Evolutionary conservation across 2,329 filamentous ascomycete genomes (phyloP).

Genomic region (Venturia oleaginea): DNA sequence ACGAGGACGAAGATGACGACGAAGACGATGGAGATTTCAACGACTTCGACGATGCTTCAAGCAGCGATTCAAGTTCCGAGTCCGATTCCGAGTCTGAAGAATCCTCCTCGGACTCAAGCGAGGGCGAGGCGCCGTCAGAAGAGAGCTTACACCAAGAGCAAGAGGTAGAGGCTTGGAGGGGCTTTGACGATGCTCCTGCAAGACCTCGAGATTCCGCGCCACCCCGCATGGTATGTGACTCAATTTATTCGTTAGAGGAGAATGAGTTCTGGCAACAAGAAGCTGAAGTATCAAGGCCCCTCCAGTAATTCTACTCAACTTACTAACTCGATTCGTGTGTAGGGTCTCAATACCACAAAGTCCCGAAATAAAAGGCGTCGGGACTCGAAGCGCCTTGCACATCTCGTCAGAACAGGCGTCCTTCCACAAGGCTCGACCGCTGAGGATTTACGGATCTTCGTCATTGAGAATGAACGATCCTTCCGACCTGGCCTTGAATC

Average conservation of each 20-base stretch:
- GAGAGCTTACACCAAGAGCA: not conserved
- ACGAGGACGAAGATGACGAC: slow-evolving; percentile 8
- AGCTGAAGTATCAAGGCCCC: slow-evolving; percentile 26
- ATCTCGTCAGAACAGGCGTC: slow-evolving; percentile 45
- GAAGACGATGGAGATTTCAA: slow-evolving; percentile 5
- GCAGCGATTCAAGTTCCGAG: not conserved
- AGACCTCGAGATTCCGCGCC: not conserved
- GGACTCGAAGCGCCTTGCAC: slow-evolving; percentile 39
- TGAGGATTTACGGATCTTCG: slow-evolving; percentile 31
- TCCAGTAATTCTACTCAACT: not conserved
- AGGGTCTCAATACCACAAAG: slow-evolving; percentile 43
- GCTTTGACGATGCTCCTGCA: not conserved
- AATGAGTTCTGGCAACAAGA: not conserved
- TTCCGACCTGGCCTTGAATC: not conserved
- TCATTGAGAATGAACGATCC: not conserved
- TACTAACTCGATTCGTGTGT: slow-evolving; percentile 16
- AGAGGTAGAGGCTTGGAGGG: not conserved
- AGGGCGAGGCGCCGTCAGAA: not conserved
- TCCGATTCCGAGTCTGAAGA: slow-evolving; percentile 6
- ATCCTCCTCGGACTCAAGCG: slow-evolving; percentile 7
- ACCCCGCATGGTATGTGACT: not conserved
- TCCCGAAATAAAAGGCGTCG: slow-evolving; percentile 47
- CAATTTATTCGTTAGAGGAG: not conserved
- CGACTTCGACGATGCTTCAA: not conserved
- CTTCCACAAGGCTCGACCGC: slow-evolving; percentile 44